These are phyloP conservation scores for Clitoria ternatea DNA, from an alignment of 306 rosid species.

Conservation along the genomic window DNA sequence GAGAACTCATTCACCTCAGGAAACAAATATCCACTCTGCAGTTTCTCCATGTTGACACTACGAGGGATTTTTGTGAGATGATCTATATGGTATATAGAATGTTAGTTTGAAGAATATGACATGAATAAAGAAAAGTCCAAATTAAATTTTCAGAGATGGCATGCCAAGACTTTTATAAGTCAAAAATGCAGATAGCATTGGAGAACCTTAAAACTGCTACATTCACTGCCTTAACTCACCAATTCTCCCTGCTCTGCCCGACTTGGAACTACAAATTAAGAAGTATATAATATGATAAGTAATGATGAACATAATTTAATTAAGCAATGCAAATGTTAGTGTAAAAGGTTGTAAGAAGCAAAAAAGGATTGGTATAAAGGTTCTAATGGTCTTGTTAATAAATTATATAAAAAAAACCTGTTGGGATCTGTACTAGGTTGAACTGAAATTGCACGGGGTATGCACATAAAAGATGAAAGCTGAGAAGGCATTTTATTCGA, in stretches of 20 bases:
- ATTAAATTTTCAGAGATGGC: neutral
- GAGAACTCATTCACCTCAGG: neutral
- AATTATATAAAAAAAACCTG: slow-evolving; percentile 30
- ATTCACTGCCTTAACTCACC: slow-evolving; percentile 22
- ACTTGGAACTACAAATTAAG: slow-evolving; percentile 28
- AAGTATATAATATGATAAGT: neutral
- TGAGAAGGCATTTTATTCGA: slow-evolving; percentile 24
- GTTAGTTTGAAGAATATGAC: neutral
- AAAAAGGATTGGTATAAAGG: neutral
- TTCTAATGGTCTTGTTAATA: neutral
- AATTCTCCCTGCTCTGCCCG: slow-evolving; percentile 14
- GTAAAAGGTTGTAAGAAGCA: no score
- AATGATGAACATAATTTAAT: neutral
- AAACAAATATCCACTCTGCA: slow-evolving; percentile 25
- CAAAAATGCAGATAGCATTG: neutral
- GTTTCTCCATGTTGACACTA: slow-evolving; percentile 56
- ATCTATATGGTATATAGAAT: neutral
- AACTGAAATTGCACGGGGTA: slow-evolving; percentile 26
- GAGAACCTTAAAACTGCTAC: neutral
- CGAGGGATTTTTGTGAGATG: slow-evolving; percentile 26
- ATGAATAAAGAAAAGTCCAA: neutral
- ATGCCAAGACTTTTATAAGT: neutral
- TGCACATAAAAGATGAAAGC: slow-evolving; percentile 14
- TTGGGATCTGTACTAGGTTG: slow-evolving; percentile 22
- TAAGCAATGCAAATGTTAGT: neutral